Evolutionary conservation across 306 rosid genomes (phyloP).

Genomic region (Quercus ilex): DNA sequence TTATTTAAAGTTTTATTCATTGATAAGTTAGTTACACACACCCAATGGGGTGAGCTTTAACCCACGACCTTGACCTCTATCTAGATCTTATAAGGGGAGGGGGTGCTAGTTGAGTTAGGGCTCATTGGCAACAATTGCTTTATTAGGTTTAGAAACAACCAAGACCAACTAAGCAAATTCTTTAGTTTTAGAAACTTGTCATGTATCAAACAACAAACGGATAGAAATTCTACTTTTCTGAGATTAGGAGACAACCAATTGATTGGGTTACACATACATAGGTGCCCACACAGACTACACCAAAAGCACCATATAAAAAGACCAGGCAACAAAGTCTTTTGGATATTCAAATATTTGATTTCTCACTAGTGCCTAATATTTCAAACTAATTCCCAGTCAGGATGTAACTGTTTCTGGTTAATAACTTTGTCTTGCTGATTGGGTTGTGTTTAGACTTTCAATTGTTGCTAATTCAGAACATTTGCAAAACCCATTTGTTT

Average conservation of each 20-base stretch:
- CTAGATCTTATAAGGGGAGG: too few species aligned
- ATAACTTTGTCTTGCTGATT: not conserved
- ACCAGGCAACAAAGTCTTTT: not conserved
- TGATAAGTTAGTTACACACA: too few species aligned
- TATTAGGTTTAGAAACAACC: too few species aligned
- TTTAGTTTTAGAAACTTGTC: not conserved
- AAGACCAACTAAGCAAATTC: not conserved
- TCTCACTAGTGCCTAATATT: not conserved
- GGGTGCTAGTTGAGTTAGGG: too few species aligned
- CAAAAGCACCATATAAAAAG: not conserved
- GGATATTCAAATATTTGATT: not conserved
- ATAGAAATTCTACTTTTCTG: not conserved
- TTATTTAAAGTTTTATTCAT: too few species aligned
- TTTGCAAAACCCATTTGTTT: conserved; percentile 9
- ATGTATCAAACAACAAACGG: not conserved
- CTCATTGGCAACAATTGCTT: too few species aligned
- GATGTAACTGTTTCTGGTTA: not conserved
- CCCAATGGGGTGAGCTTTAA: too few species aligned
- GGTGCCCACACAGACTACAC: not conserved
- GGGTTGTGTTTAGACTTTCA: not conserved
- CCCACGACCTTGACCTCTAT: too few species aligned
- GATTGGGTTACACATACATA: conserved; percentile 3
- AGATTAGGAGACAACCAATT: conserved; percentile 10
- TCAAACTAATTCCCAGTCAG: not conserved
- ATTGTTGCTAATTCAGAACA: not conserved